Conservation (phyloP, 2,329 filamentous ascomycete genomes). For the Aspergillus melleus region DNA sequence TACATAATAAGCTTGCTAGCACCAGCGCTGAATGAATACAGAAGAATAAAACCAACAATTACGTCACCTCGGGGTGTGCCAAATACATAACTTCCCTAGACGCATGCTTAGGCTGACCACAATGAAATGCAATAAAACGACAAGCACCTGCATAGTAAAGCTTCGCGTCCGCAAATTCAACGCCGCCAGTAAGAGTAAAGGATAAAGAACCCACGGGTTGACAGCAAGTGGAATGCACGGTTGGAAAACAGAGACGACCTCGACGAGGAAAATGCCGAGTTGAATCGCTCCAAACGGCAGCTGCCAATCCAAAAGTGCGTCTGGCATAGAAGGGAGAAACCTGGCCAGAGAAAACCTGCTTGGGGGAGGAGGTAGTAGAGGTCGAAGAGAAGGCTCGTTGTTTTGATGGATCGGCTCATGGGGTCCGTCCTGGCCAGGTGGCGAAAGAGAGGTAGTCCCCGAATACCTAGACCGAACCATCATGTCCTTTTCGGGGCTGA, state of each 20-base stretch:
- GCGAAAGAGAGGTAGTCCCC: conserved; percentile 22
- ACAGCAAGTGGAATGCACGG: conserved; percentile 72
- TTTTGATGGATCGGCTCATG: conserved; percentile 16
- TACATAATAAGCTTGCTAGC: background rate
- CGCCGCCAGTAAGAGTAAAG: conserved; percentile 67
- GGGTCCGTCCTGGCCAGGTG: conserved; percentile 20
- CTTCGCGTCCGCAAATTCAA: conserved; percentile 55
- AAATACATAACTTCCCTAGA: conserved; percentile 22
- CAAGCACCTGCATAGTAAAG: conserved; percentile 37
- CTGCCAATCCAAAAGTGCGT: conserved; percentile 27
- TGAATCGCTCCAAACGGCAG: conserved; percentile 49
- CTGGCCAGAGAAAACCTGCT: conserved; percentile 25
- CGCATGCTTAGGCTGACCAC: conserved; percentile 45
- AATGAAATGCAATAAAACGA: conserved; percentile 50
- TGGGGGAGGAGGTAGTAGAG: conserved; percentile 46
- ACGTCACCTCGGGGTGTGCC: background rate
- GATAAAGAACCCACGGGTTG: conserved; percentile 64
- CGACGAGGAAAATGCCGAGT: conserved; percentile 65
- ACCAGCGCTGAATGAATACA: background rate
- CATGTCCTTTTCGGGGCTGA: conserved; percentile 32
- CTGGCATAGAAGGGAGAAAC: conserved; percentile 23
- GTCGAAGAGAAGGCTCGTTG: conserved; percentile 26
- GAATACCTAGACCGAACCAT: conserved; percentile 34
- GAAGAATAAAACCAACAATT: background rate
- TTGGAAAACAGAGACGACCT: conserved; percentile 64